Percentiles rank a stretch among this genome's conserved stretches.
These are phyloP conservation scores for Kwoniella mangroviensis DNA, from an alignment of 768 basidiomycete genomes.

Conservation along the genomic window DNA sequence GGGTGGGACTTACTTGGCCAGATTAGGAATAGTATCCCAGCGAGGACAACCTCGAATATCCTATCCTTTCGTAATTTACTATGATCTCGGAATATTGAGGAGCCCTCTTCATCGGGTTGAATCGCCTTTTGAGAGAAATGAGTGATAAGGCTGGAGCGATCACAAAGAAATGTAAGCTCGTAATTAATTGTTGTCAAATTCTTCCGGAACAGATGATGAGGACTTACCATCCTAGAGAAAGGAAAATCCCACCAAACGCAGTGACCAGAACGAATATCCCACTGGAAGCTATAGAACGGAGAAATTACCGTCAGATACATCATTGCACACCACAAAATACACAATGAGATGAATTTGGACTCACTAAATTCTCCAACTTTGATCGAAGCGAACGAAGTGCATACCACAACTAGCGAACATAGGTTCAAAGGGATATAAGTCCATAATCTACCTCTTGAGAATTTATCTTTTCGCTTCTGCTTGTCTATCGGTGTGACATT, in stretches of 20 bases:
- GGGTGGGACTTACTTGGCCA: constrained; percentile 45
- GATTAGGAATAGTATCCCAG: constrained; percentile 34
- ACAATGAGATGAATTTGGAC: constrained; percentile 1
- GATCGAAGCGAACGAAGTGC: constrained; percentile 13
- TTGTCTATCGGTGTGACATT: too few species aligned
- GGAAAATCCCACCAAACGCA: constrained; percentile 6
- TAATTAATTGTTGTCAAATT: neutral
- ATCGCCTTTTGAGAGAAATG: constrained; percentile 13
- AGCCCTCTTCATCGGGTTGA: neutral
- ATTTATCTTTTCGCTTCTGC: constrained; percentile 34
- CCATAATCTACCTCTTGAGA: constrained; percentile 38
- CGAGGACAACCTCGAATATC: constrained; percentile 39
- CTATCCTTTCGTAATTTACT: constrained; percentile 20
- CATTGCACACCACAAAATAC: neutral
- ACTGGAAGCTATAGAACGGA: constrained; percentile 5
- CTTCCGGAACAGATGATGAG: neutral
- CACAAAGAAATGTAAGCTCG: neutral
- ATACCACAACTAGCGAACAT: constrained; percentile 31
- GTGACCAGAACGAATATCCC: constrained; percentile 13
- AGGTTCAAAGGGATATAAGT: constrained; percentile 38
- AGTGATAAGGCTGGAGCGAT: constrained; percentile 16
- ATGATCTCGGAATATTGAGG: neutral
- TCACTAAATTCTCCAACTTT: constrained; percentile 29
- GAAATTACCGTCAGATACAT: neutral
- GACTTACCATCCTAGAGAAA: constrained; percentile 25